phyloP scores from a whole-genome alignment of 1,284 basidiomycete genomes.

The Tilletia horrida region DNA sequence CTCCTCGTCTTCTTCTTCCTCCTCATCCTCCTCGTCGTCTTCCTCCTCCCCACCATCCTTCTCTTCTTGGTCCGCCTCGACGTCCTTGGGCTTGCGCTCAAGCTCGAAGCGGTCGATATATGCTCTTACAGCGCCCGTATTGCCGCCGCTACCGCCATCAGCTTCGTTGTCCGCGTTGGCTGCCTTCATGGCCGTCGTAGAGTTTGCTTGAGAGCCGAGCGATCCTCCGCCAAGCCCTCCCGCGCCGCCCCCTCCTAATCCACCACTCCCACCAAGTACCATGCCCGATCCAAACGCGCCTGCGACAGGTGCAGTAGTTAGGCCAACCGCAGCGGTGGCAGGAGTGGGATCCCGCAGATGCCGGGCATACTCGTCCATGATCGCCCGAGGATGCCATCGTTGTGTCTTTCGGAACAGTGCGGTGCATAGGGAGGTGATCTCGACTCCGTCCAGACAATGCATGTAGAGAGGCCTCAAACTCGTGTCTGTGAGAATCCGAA shows the following conservation, averaged over 20 bases:
- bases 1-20: conserved; percentile 29
- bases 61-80: conserved; percentile 24
- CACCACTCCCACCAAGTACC: conserved; percentile 40
- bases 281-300: background rate
- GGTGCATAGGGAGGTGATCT: conserved; percentile 44
- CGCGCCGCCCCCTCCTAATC: conserved; percentile 31
- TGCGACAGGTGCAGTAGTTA: too few species aligned
- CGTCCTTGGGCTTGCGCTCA: background rate
- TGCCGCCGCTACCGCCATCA: background rate
- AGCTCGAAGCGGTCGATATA: conserved; percentile 16
- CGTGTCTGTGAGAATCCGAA: conserved; percentile 39
- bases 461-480: conserved; percentile 49
- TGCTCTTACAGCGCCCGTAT: too few species aligned
- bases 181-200: conserved; percentile 2
- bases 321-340: conserved; percentile 29
- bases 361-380: conserved; percentile 41
- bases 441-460: conserved; percentile 52
- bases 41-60: conserved; percentile 25
- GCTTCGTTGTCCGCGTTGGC: background rate
- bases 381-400: conserved; percentile 38
- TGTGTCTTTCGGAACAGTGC: conserved; percentile 51
- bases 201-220: background rate
- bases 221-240: conserved; percentile 40
- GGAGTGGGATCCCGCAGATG: conserved; percentile 38
- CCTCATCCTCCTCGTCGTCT: conserved; percentile 26